Evolutionary conservation across 768 basidiomycete species (phyloP).

Genomic region (Jaapia argillacea): DNA sequence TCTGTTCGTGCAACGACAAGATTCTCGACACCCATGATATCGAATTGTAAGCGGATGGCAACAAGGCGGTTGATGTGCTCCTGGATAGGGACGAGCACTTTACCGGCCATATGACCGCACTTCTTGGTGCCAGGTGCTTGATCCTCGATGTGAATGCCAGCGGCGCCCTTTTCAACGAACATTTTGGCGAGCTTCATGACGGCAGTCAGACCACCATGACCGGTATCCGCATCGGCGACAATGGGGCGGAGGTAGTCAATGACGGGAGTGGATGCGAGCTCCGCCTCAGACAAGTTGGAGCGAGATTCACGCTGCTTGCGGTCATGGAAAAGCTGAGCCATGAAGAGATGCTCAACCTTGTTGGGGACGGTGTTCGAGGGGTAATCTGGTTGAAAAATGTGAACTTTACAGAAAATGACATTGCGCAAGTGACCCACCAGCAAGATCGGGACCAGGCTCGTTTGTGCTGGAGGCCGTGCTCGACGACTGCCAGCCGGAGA

Average conservation of each 20-base stretch:
- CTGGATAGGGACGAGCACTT: constrained; percentile 92
- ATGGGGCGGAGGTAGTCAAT: constrained; percentile 93
- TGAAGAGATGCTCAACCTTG: constrained; percentile 97
- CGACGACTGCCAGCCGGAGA: constrained; percentile 93
- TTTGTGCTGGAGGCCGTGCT: constrained; percentile 90
- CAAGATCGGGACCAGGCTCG: constrained; percentile 97
- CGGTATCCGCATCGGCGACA: constrained; percentile 96
- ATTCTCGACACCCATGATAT: constrained; percentile 97
- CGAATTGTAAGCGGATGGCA: constrained; percentile 94
- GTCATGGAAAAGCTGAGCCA: constrained; percentile 98
- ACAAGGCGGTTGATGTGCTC: constrained; percentile 98
- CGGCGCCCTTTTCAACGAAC: constrained; percentile 97
- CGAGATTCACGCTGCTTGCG: constrained; percentile 88
- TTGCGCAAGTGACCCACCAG: constrained; percentile 42
- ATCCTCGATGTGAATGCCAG: constrained; percentile 96
- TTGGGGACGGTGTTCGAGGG: constrained; percentile 98
- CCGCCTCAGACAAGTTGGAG: constrained; percentile 54
- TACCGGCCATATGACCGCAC: constrained; percentile 89
- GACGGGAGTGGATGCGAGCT: constrained; percentile 57
- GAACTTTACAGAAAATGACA: background rate
- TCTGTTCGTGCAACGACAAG: constrained; percentile 91
- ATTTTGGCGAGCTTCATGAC: constrained; percentile 98
- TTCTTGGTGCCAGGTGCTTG: constrained; percentile 98
- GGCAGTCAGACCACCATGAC: constrained; percentile 96
- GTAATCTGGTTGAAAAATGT: constrained; percentile 50